A percentile compares a stretch with the other conserved stretches of the same genome.
Evolutionary conservation across 257 asterid species (phyloP).

Genomic region (Catharanthus roseus): DNA sequence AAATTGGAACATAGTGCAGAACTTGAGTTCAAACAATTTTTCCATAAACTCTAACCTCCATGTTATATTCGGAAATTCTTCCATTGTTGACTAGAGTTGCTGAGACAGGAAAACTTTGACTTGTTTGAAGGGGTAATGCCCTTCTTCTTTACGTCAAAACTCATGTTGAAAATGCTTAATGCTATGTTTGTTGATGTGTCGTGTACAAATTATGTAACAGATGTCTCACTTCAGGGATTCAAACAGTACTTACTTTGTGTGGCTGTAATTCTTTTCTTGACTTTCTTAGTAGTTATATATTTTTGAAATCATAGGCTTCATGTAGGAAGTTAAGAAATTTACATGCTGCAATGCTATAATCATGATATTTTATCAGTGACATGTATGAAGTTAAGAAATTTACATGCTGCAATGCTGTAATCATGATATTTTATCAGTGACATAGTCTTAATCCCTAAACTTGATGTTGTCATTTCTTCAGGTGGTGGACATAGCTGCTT

Average conservation of each 20-base stretch:
- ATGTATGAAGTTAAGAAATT: neutral
- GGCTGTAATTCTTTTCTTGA: conserved; percentile 4
- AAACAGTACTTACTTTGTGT: neutral
- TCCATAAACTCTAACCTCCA: neutral
- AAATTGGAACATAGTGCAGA: neutral
- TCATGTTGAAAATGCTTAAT: neutral
- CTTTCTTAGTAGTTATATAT: neutral
- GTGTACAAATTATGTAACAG: neutral
- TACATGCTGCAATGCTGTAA: neutral
- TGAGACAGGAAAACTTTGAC: neutral
- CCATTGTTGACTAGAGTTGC: neutral
- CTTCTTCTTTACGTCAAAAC: neutral
- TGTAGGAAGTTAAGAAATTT: neutral
- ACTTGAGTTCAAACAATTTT: neutral
- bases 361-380: neutral
- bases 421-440: neutral
- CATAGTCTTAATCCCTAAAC: neutral
- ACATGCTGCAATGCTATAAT: neutral
- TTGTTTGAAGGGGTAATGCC: neutral
- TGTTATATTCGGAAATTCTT: too few relatives aligned
- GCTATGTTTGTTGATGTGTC: neutral
- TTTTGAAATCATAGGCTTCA: neutral
- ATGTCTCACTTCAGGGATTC: neutral
- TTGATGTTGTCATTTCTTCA: conserved; percentile 17
- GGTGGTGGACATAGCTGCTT: conserved; percentile 99